phyloP scores from a whole-genome alignment of 139 green algal species.

The Haematococcus lacustris region DNA sequence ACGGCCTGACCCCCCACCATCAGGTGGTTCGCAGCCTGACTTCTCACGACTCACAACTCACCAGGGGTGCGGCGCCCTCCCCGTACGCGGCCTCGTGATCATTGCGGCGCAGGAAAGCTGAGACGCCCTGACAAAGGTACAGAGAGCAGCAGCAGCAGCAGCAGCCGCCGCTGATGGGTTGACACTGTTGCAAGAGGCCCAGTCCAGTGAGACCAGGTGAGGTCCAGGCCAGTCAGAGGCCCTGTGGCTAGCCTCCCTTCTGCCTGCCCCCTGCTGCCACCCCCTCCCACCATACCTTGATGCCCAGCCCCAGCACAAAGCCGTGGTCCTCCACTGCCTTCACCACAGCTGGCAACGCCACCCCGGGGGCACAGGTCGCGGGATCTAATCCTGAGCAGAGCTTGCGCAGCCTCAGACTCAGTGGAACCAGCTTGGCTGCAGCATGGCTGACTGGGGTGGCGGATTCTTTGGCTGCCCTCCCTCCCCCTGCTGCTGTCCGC shows the following conservation, averaged over 20 bases:
- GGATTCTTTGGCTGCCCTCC: slow-evolving; percentile 5
- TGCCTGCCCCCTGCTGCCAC: too few species aligned
- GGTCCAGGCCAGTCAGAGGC: too few species aligned
- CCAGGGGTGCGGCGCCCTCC: slow-evolving; percentile 13
- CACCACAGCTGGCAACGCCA: slow-evolving; percentile 61
- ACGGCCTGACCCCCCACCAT: neutral
- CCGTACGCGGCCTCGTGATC: slow-evolving; percentile 28
- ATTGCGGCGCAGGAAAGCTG: slow-evolving; percentile 47
- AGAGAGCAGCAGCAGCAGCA: too few species aligned
- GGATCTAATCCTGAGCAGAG: slow-evolving; percentile 14
- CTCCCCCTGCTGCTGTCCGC: slow-evolving; percentile 20
- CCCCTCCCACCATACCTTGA: too few species aligned
- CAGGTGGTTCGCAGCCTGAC: neutral
- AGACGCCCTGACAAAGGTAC: slow-evolving; percentile 54
- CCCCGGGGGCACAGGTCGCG: slow-evolving; percentile 25
- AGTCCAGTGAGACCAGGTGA: too few species aligned
- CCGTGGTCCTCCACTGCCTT: slow-evolving; percentile 85
- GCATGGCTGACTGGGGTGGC: neutral
- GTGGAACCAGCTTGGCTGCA: slow-evolving; percentile 4
- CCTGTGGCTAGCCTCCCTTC: too few species aligned
- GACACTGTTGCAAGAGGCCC: too few species aligned
- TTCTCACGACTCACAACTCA: neutral
- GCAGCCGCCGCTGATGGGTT: too few species aligned
- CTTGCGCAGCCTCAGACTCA: slow-evolving; percentile 15
- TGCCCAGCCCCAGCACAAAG: slow-evolving; percentile 71